A percentile compares a stretch with the other conserved stretches of the same genome.
These are phyloP conservation scores for Hypocrella siamensis DNA, from an alignment of 2,329 filamentous ascomycete species.

Conservation along the genomic window DNA sequence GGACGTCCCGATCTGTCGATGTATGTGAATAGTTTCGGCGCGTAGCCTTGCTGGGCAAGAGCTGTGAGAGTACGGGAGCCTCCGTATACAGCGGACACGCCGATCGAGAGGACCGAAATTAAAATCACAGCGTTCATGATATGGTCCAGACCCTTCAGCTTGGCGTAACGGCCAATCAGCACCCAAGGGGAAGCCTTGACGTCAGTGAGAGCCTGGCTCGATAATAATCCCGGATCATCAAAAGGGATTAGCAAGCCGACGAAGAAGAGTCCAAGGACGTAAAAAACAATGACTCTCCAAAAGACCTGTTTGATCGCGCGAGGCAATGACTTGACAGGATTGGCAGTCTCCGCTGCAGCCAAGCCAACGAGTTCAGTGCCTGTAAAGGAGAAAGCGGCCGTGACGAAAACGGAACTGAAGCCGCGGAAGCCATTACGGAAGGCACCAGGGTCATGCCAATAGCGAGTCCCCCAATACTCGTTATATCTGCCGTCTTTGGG, in stretches of 20 bases:
- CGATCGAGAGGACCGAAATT: conserved; percentile 37
- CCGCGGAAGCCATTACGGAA: conserved; percentile 59
- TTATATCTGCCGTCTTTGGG: conserved; percentile 25
- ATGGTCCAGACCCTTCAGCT: conserved; percentile 28
- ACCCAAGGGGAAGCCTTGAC: conserved; percentile 32
- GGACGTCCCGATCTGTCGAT: conserved; percentile 38
- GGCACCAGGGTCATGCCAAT: conserved; percentile 27
- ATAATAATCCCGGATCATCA: conserved; percentile 26
- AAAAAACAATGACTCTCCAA: conserved; percentile 36
- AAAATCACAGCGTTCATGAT: conserved; percentile 40
- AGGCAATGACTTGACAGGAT: conserved; percentile 56
- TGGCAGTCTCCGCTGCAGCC: conserved; percentile 50
- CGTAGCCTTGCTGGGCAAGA: conserved; percentile 39
- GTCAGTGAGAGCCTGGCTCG: conserved; percentile 26
- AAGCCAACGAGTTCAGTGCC: conserved; percentile 56
- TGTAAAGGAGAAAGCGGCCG: conserved; percentile 52
- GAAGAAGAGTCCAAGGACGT: conserved; percentile 31
- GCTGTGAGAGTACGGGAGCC: conserved; percentile 39
- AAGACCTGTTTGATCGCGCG: conserved; percentile 64
- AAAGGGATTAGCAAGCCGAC: conserved; percentile 29
- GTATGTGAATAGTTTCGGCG: conserved; percentile 35
- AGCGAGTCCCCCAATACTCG: conserved; percentile 26
- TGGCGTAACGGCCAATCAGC: conserved; percentile 29
- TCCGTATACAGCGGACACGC: conserved; percentile 37
- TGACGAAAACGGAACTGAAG: conserved; percentile 54